Evolutionary conservation across 192 early-diverging fungal species (phyloP).

Genomic region (Chytriomyces sp.): DNA sequence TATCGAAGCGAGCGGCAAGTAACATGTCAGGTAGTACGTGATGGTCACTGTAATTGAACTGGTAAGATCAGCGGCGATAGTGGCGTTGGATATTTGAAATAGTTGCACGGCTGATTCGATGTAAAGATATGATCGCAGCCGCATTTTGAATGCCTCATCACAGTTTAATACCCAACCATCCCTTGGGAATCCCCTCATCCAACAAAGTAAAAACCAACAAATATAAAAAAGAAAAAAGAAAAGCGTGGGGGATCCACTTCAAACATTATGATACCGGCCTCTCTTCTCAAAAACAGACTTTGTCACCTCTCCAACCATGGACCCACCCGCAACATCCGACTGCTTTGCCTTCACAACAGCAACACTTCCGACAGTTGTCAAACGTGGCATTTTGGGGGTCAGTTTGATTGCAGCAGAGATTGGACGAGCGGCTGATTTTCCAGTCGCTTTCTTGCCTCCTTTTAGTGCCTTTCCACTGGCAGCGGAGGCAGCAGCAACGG

Average conservation of each 20-base stretch:
- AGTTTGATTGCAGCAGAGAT: not conserved
- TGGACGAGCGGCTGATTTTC: not conserved
- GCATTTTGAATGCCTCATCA: too few relatives aligned
- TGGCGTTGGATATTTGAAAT: too few relatives aligned
- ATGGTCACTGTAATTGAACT: too few relatives aligned
- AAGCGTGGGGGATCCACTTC: not conserved
- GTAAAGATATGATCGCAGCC: too few relatives aligned
- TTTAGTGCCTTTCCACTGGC: slow-evolving; percentile 15
- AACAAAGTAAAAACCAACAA: not conserved
- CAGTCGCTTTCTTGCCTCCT: slow-evolving; percentile 1
- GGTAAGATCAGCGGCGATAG: too few relatives aligned
- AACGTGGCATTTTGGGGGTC: slow-evolving; percentile 38
- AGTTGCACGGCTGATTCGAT: too few relatives aligned
- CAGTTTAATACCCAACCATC: too few relatives aligned
- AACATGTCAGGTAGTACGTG: slow-evolving; percentile 64
- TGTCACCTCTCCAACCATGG: slow-evolving; percentile 40
- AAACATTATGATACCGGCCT: slow-evolving; percentile 54
- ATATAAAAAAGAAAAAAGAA: not conserved
- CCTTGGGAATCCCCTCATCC: too few relatives aligned
- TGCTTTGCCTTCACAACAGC: slow-evolving; percentile 50
- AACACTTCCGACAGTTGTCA: slow-evolving; percentile 46
- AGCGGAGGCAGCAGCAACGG: not conserved
- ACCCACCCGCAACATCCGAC: slow-evolving; percentile 42
- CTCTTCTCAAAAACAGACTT: slow-evolving; percentile 43
- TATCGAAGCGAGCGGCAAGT: too few relatives aligned